Evolutionary conservation across 768 basidiomycete species (phyloP).

Genomic region (Crucibulum laeve): DNA sequence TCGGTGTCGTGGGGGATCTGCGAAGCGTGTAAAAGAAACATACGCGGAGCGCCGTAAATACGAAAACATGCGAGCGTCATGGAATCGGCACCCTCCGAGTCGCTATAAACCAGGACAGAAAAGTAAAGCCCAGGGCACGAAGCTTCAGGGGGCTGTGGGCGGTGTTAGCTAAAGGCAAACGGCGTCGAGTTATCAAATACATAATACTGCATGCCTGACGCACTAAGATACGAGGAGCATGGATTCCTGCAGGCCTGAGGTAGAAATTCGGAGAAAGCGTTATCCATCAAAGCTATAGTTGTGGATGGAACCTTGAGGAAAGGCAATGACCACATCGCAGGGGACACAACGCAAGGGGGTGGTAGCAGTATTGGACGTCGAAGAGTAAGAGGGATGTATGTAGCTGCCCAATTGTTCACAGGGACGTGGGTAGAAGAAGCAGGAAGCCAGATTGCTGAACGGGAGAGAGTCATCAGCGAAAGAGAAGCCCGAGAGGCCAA

Average conservation of each 20-base stretch:
- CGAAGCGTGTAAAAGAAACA: background rate
- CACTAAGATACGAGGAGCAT: background rate
- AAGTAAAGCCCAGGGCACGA: background rate
- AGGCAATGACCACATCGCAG: background rate
- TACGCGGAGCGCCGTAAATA: conserved; percentile 2
- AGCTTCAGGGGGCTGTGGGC: conserved; percentile 1
- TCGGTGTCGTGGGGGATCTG: background rate
- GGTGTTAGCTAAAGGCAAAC: background rate
- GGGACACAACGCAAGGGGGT: background rate
- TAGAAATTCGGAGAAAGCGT: background rate
- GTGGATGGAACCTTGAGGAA: background rate
- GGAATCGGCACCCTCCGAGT: background rate
- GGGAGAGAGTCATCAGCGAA: too few species aligned
- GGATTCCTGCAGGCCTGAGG: background rate
- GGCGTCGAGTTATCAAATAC: background rate
- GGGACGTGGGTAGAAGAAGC: too few species aligned
- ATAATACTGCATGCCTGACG: background rate
- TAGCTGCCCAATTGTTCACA: background rate
- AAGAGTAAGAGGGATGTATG: background rate
- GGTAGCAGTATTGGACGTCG: background rate
- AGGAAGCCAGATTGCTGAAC: too few species aligned
- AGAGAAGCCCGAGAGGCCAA: too few species aligned
- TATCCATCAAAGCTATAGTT: background rate
- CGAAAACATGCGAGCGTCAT: background rate
- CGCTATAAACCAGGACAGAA: background rate